Evolutionary conservation across 331 rosid species (phyloP).

Genomic region (Saraca asoca): DNA sequence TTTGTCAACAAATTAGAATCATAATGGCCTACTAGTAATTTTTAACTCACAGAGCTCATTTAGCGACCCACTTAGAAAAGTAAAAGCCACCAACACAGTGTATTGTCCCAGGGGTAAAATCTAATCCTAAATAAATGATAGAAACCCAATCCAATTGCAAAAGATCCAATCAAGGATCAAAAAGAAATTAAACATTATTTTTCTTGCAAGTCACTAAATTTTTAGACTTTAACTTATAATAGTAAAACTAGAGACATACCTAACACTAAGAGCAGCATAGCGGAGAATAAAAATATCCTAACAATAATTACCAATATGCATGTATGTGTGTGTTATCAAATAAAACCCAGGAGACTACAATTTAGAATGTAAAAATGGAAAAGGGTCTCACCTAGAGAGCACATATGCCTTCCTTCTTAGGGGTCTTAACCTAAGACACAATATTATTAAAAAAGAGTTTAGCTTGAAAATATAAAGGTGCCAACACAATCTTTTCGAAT

Average conservation of each 20-base stretch:
- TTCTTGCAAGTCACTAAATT: not conserved
- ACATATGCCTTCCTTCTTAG: constrained; percentile 67
- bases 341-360: not conserved
- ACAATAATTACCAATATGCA: not conserved
- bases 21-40: not conserved
- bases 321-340: not conserved
- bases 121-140: not conserved
- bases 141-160: not conserved
- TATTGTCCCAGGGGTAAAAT: not conserved
- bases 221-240: not conserved
- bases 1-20: not conserved
- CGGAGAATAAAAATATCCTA: not conserved
- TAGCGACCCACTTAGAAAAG: not conserved
- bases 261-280: not conserved
- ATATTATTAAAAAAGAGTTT: constrained; percentile 59
- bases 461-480: not conserved
- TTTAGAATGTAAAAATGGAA: not conserved
- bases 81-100: not conserved
- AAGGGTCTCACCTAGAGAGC: constrained; percentile 68
- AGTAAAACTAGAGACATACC: not conserved
- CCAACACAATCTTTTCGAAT: not conserved
- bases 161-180: not conserved
- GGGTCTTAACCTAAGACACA: constrained; percentile 88
- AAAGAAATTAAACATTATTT: not conserved
- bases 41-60: not conserved